Conservation (phyloP, 2,329 filamentous ascomycete genomes). For the Stemphylium beticola region DNA sequence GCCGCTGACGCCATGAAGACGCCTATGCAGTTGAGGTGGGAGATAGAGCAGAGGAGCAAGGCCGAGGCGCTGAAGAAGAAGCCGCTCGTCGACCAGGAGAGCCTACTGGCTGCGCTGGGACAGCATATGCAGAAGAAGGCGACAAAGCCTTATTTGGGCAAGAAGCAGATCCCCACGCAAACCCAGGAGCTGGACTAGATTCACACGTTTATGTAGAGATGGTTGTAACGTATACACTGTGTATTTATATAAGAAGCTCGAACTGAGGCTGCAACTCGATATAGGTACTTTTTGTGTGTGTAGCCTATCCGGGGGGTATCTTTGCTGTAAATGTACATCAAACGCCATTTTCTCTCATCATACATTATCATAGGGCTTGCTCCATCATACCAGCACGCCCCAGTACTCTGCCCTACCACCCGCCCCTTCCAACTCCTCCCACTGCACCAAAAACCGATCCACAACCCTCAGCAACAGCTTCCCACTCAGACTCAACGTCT, state of each 20-base stretch:
- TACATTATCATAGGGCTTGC: background rate
- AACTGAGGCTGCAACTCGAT: slow-evolving; percentile 6
- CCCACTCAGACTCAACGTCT: slow-evolving; percentile 82
- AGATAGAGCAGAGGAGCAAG: slow-evolving; percentile 37
- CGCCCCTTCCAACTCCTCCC: slow-evolving; percentile 64
- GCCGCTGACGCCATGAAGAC: slow-evolving; percentile 41
- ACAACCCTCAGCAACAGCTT: slow-evolving; percentile 74
- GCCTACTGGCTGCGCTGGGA: slow-evolving; percentile 51
- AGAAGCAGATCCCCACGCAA: slow-evolving; percentile 15
- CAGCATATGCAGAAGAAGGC: slow-evolving; percentile 46
- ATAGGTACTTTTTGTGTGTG: background rate
- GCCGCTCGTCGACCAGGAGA: slow-evolving; percentile 39
- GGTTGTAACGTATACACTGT: slow-evolving; percentile 29
- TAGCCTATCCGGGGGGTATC: background rate
- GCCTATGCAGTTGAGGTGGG: slow-evolving; percentile 43
- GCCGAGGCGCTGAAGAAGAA: slow-evolving; percentile 20
- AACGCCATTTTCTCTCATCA: background rate
- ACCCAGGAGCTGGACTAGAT: slow-evolving; percentile 20
- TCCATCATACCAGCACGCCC: slow-evolving; percentile 48
- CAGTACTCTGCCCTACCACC: slow-evolving; percentile 51
- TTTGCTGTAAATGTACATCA: background rate
- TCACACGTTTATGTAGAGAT: too few species aligned
- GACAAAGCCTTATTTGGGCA: slow-evolving; percentile 18
- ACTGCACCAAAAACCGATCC: slow-evolving; percentile 84
- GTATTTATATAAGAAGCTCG: slow-evolving; percentile 21